phyloP scores from a whole-genome alignment of 176 grass and related monocot genomes.

The Eragrostis curvula region DNA sequence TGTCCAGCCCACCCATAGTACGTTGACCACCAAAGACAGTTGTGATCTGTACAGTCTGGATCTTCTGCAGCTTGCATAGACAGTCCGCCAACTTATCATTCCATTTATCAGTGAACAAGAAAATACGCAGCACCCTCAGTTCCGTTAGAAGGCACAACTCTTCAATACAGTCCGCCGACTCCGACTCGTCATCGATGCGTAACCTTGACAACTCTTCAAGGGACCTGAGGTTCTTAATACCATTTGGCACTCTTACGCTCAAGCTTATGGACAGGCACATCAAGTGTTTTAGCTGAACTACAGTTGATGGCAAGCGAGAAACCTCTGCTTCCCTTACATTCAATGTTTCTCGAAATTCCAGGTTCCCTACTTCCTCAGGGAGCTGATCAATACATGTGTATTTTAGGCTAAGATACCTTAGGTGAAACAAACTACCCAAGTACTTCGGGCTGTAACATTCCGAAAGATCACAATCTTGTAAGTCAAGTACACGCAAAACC shows the following conservation, averaged over 20 bases:
- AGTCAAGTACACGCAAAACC: slow-evolving; percentile 13
- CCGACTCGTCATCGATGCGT: accelerated
- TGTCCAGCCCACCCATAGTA: neutral
- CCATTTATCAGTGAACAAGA: neutral
- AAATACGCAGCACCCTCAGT: neutral
- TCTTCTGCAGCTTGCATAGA: neutral
- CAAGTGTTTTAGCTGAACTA: neutral
- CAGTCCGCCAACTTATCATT: neutral
- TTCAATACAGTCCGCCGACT: neutral
- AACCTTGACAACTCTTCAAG: neutral
- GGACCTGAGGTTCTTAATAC: neutral
- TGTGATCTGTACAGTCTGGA: accelerated
- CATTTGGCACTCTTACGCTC: neutral
- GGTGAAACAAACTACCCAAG: neutral
- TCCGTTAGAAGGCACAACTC: neutral
- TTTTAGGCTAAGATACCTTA: neutral
- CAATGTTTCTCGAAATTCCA: neutral
- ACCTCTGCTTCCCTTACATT: neutral
- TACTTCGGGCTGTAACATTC: neutral
- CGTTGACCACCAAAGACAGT: accelerated
- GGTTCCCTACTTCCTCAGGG: slow-evolving; percentile 2
- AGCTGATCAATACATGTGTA: neutral
- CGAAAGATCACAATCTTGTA: neutral
- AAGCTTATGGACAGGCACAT: accelerated
- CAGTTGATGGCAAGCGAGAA: neutral